These are phyloP conservation scores for Phytophthora hibernalis DNA, from an alignment of 352 stramenopile species.

Conservation along the genomic window DNA sequence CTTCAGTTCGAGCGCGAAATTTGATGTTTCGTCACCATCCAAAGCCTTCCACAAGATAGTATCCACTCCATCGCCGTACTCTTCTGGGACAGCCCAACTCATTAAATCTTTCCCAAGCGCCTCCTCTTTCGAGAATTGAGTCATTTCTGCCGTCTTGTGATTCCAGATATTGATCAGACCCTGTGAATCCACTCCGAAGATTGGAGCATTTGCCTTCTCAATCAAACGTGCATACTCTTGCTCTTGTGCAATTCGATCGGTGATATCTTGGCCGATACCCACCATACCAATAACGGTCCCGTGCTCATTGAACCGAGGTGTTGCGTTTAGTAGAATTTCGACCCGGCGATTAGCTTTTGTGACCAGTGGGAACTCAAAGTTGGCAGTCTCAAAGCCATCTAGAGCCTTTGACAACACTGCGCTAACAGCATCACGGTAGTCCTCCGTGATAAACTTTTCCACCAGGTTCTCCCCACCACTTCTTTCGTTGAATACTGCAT, in stretches of 20 bases:
- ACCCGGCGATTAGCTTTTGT: conserved; percentile 83
- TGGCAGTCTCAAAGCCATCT: conserved; percentile 66
- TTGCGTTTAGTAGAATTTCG: conserved; percentile 89
- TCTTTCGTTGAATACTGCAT: conserved; percentile 92
- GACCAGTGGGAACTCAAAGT: conserved; percentile 89
- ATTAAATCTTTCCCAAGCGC: conserved; percentile 87
- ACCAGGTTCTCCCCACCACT: conserved; percentile 91
- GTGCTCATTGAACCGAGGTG: conserved; percentile 83
- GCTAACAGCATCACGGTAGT: conserved; percentile 71
- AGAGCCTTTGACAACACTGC: conserved; percentile 72
- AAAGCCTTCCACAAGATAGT: conserved; percentile 67
- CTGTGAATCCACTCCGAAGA: conserved; percentile 87
- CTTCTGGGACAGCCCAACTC: conserved; percentile 60
- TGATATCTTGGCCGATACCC: conserved; percentile 90
- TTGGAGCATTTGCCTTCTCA: conserved; percentile 91
- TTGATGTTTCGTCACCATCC: conserved; percentile 70
- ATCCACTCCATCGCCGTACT: conserved; percentile 58
- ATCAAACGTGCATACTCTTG: conserved; percentile 87
- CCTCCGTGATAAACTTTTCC: conserved; percentile 89
- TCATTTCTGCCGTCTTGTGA: conserved; percentile 90
- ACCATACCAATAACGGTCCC: conserved; percentile 86
- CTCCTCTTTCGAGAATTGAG: conserved; percentile 88
- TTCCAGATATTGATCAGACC: conserved; percentile 92
- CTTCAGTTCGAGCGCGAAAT: conserved; percentile 87
- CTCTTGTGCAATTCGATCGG: conserved; percentile 74